phyloP scores from a whole-genome alignment of 257 asterid species.

The Dorcoceras hygrometricum region DNA sequence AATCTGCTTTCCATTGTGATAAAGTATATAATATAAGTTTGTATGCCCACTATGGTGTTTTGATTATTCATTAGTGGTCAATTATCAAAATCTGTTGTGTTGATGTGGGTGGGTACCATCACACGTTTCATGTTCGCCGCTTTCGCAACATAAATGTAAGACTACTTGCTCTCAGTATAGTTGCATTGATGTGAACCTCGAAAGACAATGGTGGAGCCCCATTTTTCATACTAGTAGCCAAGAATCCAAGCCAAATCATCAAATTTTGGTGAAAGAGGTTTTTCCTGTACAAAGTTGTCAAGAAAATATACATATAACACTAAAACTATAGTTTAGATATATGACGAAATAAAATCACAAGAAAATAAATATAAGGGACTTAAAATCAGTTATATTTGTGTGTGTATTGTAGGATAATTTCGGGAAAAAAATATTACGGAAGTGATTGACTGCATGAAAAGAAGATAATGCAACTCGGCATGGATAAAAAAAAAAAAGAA shows the following conservation, averaged over 20 bases:
- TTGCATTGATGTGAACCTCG: slow-evolving; percentile 1
- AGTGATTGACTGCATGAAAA: background rate
- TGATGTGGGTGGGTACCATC: background rate
- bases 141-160: slow-evolving; percentile 15
- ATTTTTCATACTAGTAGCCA: no score
- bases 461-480: background rate
- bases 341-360: no score
- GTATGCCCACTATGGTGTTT: background rate
- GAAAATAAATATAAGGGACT: no score
- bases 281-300: no score
- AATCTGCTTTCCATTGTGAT: background rate
- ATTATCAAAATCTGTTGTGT: background rate
- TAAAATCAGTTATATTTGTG: no score
- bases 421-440: background rate
- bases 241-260: no score
- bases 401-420: no score
- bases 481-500: no score
- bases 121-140: slow-evolving; percentile 23
- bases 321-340: no score
- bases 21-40: background rate
- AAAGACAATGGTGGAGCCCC: background rate
- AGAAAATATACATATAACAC: no score
- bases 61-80: background rate
- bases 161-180: slow-evolving; percentile 23
- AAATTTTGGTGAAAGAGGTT: no score